Evolutionary conservation across 129 eudicot genomes (phyloP).

Genomic region (Flaveria brownii): DNA sequence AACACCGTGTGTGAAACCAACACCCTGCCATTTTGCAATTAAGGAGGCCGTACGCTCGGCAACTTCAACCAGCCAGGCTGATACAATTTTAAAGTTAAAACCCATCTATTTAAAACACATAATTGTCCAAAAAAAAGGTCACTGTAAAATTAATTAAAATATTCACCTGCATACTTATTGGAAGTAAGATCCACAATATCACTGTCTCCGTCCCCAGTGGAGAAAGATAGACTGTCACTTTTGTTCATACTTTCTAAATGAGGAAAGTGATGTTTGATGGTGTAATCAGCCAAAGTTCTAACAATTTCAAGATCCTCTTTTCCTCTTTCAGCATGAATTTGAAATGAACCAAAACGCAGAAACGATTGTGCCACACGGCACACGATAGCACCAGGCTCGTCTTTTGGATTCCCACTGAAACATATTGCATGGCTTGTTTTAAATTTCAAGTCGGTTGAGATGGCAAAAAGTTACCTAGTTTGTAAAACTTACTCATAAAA

Average conservation of each 20-base stretch:
- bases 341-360: constrained; percentile 93
- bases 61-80: constrained; percentile 98
- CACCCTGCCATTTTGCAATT: constrained; percentile 94
- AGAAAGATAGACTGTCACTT: constrained; percentile 72
- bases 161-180: constrained; percentile 87
- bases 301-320: constrained; percentile 74
- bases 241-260: constrained; percentile 72
- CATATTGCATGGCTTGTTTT: constrained; percentile 14
- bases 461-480: neutral
- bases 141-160: neutral
- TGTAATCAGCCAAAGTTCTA: constrained; percentile 74
- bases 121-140: neutral
- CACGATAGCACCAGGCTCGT: constrained; percentile 94
- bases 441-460: constrained; percentile 10
- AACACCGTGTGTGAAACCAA: constrained; percentile 96
- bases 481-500: constrained; percentile 78
- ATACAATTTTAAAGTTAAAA: neutral
- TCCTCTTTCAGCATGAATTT: constrained; percentile 86
- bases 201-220: constrained; percentile 66
- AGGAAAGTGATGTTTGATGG: constrained; percentile 85
- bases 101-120: neutral
- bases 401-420: constrained; percentile 92
- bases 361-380: constrained; percentile 93
- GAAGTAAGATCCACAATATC: constrained; percentile 82
- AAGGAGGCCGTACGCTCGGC: constrained; percentile 86